Evolutionary conservation across 257 asterid genomes (phyloP).

Genomic region (Hygrophila difformis): DNA sequence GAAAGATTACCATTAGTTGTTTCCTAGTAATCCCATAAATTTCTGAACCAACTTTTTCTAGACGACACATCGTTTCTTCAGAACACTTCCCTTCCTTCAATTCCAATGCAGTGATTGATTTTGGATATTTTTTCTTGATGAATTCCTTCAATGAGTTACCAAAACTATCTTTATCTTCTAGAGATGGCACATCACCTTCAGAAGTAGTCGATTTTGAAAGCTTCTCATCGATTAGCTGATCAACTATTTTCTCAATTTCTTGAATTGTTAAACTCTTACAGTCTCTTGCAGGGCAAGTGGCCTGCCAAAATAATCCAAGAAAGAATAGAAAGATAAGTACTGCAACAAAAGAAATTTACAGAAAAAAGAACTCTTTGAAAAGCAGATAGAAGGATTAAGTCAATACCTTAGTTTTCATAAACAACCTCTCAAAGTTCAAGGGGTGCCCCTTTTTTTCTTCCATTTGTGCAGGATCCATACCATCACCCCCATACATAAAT

Average conservation of each 20-base stretch:
- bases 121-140: slow-evolving; percentile 32
- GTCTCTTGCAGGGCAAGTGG: slow-evolving; percentile 78
- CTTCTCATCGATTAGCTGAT: slow-evolving; percentile 29
- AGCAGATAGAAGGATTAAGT: slow-evolving; percentile 6
- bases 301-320: slow-evolving; percentile 41
- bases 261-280: slow-evolving; percentile 41
- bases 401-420: slow-evolving; percentile 81
- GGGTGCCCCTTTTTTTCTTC: slow-evolving; percentile 87
- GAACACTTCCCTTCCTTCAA: slow-evolving; percentile 26
- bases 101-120: slow-evolving; percentile 28
- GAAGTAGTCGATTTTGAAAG: slow-evolving; percentile 36
- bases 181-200: slow-evolving; percentile 37
- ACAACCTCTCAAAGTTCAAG: slow-evolving; percentile 72
- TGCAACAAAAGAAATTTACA: slow-evolving; percentile 5
- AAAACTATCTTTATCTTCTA: slow-evolving; percentile 63
- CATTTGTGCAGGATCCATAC: slow-evolving; percentile 97
- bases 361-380: not conserved
- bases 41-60: slow-evolving; percentile 44
- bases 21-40: slow-evolving; percentile 62
- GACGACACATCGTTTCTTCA: slow-evolving; percentile 26
- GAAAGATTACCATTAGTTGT: slow-evolving; percentile 60
- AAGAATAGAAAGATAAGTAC: slow-evolving; percentile 13
- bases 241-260: slow-evolving; percentile 28
- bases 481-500: slow-evolving; percentile 86
- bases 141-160: slow-evolving; percentile 43